A percentile compares a stretch with the other conserved stretches of the same genome.
Conservation (phyloP, 2,329 filamentous ascomycete genomes). For the Camillea tinctor region DNA sequence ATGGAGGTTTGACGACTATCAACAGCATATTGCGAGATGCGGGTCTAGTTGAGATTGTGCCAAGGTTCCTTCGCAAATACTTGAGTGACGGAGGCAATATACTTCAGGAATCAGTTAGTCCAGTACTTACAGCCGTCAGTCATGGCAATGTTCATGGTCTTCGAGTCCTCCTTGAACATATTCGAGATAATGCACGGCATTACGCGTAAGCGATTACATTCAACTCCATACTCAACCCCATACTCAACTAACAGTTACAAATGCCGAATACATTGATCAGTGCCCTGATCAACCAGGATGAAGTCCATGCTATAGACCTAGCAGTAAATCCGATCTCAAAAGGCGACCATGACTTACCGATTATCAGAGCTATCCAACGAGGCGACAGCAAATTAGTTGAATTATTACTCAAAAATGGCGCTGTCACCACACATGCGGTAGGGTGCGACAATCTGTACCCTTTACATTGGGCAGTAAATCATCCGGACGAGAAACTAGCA, state of each 20-base stretch:
- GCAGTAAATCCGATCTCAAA: neutral
- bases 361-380: neutral
- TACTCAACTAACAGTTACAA: too few relatives aligned
- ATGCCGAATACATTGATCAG: neutral
- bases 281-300: neutral
- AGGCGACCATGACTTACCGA: neutral
- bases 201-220: slow-evolving; percentile 1
- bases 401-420: slow-evolving; percentile 1
- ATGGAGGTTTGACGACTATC: neutral
- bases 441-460: neutral
- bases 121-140: neutral
- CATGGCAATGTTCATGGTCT: slow-evolving; percentile 1
- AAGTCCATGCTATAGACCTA: neutral
- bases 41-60: neutral
- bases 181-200: neutral
- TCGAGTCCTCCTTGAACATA: slow-evolving; percentile 2
- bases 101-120: neutral
- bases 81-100: slow-evolving; percentile 1
- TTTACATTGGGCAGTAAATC: neutral
- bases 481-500: neutral
- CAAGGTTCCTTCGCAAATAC: neutral
- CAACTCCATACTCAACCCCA: too few relatives aligned
- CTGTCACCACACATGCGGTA: neutral
- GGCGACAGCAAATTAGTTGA: neutral
- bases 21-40: neutral